A percentile compares a stretch with the other conserved stretches of the same genome.
Conservation (phyloP, 805 yeast species). For the Kodamaea leandrae region DNA sequence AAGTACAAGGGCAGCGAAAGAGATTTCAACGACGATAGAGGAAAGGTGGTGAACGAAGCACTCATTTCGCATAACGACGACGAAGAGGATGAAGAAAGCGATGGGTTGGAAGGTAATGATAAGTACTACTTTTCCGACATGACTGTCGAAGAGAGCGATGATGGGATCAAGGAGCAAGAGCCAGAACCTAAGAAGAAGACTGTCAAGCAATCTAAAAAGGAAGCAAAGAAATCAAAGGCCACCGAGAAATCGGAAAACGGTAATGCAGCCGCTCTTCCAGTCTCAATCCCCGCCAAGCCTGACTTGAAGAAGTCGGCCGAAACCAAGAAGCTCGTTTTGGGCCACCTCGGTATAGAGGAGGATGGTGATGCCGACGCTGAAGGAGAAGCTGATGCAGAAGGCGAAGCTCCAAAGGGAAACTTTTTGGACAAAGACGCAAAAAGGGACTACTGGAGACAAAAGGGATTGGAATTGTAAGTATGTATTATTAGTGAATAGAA, state of each 20-base stretch:
- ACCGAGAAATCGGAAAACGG: too few relatives aligned
- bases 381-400: neutral
- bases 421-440: constrained; percentile 32
- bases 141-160: constrained; percentile 36
- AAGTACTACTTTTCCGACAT: constrained; percentile 44
- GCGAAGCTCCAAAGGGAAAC: constrained; percentile 1
- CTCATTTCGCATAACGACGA: constrained; percentile 28
- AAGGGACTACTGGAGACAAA: constrained; percentile 42
- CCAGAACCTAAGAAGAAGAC: constrained; percentile 2
- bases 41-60: constrained; percentile 61
- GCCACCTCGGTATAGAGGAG: constrained; percentile 1
- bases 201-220: constrained; percentile 2
- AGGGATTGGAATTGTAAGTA: constrained; percentile 34
- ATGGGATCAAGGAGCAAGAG: constrained; percentile 12
- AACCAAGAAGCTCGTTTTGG: constrained; percentile 1
- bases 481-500: constrained; percentile 2
- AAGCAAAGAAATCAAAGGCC: constrained; percentile 1
- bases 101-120: constrained; percentile 37
- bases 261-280: too few relatives aligned
- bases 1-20: constrained; percentile 70
- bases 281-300: neutral
- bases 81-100: constrained; percentile 30
- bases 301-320: neutral
- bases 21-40: constrained; percentile 75
- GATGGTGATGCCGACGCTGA: neutral